These are phyloP conservation scores for Carex sylvatica DNA, from an alignment of 202 grass and related monocot species.

Conservation along the genomic window DNA sequence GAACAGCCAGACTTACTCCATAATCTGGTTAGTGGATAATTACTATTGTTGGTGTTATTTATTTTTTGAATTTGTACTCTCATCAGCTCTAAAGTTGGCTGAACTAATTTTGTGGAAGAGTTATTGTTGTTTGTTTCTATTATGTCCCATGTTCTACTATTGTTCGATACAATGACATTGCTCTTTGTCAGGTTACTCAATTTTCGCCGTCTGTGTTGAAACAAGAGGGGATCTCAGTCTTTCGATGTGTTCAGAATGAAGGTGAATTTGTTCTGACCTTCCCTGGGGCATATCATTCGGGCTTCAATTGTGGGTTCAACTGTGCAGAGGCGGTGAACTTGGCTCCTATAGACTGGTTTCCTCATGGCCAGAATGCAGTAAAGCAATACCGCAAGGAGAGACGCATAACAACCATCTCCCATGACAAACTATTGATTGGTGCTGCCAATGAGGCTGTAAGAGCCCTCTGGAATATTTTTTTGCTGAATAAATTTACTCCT, in stretches of 20 bases:
- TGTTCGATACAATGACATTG: neutral
- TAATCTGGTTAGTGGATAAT: conserved; percentile 30
- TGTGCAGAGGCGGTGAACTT: conserved; percentile 48
- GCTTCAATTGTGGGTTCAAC: conserved; percentile 52
- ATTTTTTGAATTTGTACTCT: neutral
- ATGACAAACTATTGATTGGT: conserved; percentile 45
- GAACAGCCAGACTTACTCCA: conserved; percentile 50
- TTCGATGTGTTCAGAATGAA: conserved; percentile 36
- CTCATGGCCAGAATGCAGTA: conserved; percentile 38
- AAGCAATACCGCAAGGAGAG: conserved; percentile 33
- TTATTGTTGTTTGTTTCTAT: neutral
- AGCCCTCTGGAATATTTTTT: conserved; percentile 28
- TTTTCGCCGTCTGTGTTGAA: conserved; percentile 38
- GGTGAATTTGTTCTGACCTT: conserved; percentile 52
- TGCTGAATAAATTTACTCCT: neutral
- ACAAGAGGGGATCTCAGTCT: conserved; percentile 39
- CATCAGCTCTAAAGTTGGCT: neutral
- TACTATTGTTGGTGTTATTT: neutral
- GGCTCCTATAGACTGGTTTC: conserved; percentile 48
- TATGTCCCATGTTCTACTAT: neutral
- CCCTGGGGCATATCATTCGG: conserved; percentile 45
- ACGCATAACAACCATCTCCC: conserved; percentile 29
- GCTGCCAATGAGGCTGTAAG: conserved; percentile 41
- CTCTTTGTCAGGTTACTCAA: conserved; percentile 42
- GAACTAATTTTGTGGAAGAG: neutral